Evolutionary conservation across 495 filamentous ascomycete genomes (phyloP).

Genomic region (Neurospora discreta): DNA sequence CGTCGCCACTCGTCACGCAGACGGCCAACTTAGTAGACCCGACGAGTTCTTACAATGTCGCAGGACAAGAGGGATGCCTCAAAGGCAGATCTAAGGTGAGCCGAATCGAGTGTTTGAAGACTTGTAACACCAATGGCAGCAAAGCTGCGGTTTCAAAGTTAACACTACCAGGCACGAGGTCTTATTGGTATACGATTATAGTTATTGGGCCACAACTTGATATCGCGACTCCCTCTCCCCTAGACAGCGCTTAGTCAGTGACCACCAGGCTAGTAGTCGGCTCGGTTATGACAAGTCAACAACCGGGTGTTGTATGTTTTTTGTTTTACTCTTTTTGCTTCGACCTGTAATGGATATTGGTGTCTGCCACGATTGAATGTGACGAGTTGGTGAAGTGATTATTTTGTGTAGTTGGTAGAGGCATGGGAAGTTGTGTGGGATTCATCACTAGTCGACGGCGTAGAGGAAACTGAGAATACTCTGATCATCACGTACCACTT

Average conservation of each 20-base stretch:
- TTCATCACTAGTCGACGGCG: too few relatives aligned
- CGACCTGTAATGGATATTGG: not conserved
- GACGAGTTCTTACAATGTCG: not conserved
- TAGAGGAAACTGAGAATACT: too few relatives aligned
- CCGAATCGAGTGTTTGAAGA: too few relatives aligned
- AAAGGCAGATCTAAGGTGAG: too few relatives aligned
- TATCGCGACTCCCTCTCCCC: conserved; percentile 42
- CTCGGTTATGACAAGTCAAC: not conserved
- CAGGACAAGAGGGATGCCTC: too few relatives aligned
- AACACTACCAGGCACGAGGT: not conserved
- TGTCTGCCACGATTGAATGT: not conserved
- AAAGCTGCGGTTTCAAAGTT: too few relatives aligned
- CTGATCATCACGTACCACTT: too few relatives aligned
- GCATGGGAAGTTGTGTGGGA: too few relatives aligned
- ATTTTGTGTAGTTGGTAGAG: too few relatives aligned
- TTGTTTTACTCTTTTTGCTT: not conserved
- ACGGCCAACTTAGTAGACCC: too few relatives aligned
- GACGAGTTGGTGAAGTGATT: not conserved
- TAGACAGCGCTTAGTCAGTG: conserved; percentile 27
- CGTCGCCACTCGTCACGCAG: too few relatives aligned
- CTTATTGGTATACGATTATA: not conserved
- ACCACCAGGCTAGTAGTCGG: not conserved
- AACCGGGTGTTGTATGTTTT: not conserved
- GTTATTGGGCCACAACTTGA: conserved; percentile 20
- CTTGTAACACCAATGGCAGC: too few relatives aligned